Conservation (phyloP, 225 moss, liverwort and hornwort genomes). For the Bryum argenteum region DNA sequence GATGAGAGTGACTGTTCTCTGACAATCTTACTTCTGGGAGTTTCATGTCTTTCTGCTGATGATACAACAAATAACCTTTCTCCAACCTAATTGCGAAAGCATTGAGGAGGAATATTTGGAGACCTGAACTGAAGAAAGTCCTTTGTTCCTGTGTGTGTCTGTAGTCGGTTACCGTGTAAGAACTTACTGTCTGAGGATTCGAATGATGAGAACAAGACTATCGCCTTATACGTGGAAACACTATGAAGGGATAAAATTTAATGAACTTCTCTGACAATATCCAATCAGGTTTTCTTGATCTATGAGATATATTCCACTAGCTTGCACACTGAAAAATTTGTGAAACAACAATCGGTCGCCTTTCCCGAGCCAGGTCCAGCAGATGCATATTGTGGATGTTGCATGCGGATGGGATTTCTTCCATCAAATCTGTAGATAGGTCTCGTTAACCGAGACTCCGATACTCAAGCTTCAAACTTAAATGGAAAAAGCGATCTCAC, state of each 20-base stretch:
- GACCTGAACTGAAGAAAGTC: slow-evolving; percentile 28
- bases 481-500: too few relatives aligned
- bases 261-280: slow-evolving; percentile 49
- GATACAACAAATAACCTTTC: slow-evolving; percentile 36
- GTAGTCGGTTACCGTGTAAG: neutral
- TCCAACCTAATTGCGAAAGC: slow-evolving; percentile 34
- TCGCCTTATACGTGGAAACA: slow-evolving; percentile 40
- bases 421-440: too few relatives aligned
- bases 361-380: too few relatives aligned
- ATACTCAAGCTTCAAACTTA: too few relatives aligned
- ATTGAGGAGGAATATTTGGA: slow-evolving; percentile 34
- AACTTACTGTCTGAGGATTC: neutral
- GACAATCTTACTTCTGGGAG: fast-evolving
- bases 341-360: too few relatives aligned
- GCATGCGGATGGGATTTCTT: too few relatives aligned
- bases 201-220: slow-evolving; percentile 33
- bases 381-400: too few relatives aligned
- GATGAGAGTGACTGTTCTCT: slow-evolving; percentile 42
- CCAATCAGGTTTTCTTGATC: too few relatives aligned
- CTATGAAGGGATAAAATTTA: slow-evolving; percentile 44
- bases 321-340: too few relatives aligned
- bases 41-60: slow-evolving; percentile 20
- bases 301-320: too few relatives aligned
- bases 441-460: too few relatives aligned
- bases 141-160: slow-evolving; percentile 28